Evolutionary conservation across 768 basidiomycete species (phyloP).

Genomic region (Suillus subluteus): DNA sequence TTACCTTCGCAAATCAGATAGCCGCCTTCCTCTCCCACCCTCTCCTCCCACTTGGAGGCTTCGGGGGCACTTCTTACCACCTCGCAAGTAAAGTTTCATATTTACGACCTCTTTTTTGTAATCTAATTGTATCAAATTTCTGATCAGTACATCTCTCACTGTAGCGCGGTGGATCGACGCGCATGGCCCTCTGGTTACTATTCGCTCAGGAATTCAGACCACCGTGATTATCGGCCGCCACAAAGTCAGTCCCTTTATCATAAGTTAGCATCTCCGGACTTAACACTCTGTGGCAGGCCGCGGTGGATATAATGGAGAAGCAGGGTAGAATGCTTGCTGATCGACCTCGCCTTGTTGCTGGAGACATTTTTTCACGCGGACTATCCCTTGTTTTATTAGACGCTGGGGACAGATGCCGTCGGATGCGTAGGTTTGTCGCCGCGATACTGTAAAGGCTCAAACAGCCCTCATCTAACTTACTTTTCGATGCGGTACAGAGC

Average conservation of each 20-base stretch:
- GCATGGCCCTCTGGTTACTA: neutral
- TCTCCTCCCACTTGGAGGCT: neutral
- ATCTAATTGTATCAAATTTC: neutral
- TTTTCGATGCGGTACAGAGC: neutral
- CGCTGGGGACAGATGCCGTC: neutral
- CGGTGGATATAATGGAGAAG: slow-evolving; percentile 58
- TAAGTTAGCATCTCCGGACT: neutral
- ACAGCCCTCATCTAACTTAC: neutral
- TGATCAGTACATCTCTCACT: neutral
- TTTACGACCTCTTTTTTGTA: neutral
- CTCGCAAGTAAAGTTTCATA: neutral
- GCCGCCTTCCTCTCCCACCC: neutral
- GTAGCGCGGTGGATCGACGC: neutral
- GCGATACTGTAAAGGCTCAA: neutral
- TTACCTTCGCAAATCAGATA: neutral
- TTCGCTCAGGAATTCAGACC: neutral
- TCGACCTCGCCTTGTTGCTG: neutral
- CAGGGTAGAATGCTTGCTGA: slow-evolving; percentile 43
- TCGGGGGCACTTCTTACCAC: neutral
- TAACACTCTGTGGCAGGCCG: neutral
- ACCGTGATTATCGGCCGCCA: neutral
- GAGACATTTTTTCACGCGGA: neutral
- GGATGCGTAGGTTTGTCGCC: neutral
- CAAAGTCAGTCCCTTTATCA: neutral
- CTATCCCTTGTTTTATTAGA: neutral